Base-by-base conservation (phyloP, 345 rosid species). In the Salix dunnii region DNA sequence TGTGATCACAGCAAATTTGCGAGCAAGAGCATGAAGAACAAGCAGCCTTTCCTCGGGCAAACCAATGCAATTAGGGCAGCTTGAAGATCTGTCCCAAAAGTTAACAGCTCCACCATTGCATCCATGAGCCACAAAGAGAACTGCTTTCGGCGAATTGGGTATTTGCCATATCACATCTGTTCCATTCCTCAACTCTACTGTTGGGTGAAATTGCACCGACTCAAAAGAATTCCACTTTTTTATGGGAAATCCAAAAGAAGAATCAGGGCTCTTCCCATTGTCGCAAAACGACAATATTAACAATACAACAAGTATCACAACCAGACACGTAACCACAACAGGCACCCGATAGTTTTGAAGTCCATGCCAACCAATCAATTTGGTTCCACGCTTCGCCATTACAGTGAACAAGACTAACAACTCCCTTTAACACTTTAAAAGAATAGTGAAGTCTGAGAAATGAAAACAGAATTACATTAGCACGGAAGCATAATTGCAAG, bases 111-210 rank as follows among this genome's bases (percentile, higher is more conserved):
- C 89, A 49, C 97, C 92, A 33, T 88, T 74, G 71, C 99, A 96
- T 62, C 99, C 99, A 75, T 96, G 99, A 79, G 94, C 98, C 20
- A 91, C 48, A 82, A 96, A 91, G 64, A 96, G 86, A 84, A 91
- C 91, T 21, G 92, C 99, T 70, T 87, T 93, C 1, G 97, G 91
- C 17, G 88, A 90, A 33, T 86, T 84, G 0, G 99, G 98, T 79
- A 93, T 84, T 82, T 89, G 89, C 92, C 93, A 96, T 74, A 90
- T 87, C 79, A 92, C 65, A 70, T 92, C 90, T 23, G 94, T 93
- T 6, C 91, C 91, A 75, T 92, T 92, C 65, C 88, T 89, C 38
- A 81, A 77, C 82, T 96, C 91, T 2, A 85, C 58, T 1, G 92
- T 83, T 0, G 94, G 96, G 69, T 79, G 70, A 77, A 84, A 79